phyloP scores from a whole-genome alignment of 2,329 filamentous ascomycete species.

The Phyllosticta citribraziliensis region DNA sequence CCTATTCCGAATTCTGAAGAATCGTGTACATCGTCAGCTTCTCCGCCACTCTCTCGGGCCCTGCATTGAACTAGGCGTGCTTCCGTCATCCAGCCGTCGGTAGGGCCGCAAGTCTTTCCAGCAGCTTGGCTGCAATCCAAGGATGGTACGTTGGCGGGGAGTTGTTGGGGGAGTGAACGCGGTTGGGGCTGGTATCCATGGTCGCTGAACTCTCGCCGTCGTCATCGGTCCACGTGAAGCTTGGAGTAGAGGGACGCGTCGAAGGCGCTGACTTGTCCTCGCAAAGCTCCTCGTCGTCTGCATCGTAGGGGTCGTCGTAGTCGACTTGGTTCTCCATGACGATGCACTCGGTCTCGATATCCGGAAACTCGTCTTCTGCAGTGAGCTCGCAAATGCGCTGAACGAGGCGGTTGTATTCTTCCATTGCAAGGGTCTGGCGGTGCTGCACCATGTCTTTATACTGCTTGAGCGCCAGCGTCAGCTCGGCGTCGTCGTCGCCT shows the following conservation, averaged over 20 bases:
- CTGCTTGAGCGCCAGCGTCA: background rate
- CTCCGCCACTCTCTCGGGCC: background rate
- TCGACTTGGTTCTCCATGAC: background rate
- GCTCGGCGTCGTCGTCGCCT: background rate
- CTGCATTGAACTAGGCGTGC: background rate
- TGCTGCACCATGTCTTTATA: background rate
- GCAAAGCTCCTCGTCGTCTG: background rate
- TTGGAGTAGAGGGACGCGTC: background rate
- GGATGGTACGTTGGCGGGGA: background rate
- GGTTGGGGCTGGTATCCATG: background rate
- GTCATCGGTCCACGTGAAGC: background rate
- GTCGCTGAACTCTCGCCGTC: background rate
- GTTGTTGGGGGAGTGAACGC: background rate
- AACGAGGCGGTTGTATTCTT: background rate
- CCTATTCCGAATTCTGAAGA: background rate
- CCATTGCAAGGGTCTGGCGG: background rate
- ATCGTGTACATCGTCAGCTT: background rate
- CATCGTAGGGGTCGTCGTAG: background rate
- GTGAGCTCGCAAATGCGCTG: background rate
- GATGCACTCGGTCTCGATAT: background rate
- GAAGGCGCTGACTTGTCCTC: background rate
- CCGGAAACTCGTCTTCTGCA: background rate
- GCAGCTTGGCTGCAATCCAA: background rate
- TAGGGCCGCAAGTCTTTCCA: background rate
- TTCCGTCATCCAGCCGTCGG: background rate